phyloP scores from a whole-genome alignment of 2,329 filamentous ascomycete genomes.

The Lachnellula cervina region DNA sequence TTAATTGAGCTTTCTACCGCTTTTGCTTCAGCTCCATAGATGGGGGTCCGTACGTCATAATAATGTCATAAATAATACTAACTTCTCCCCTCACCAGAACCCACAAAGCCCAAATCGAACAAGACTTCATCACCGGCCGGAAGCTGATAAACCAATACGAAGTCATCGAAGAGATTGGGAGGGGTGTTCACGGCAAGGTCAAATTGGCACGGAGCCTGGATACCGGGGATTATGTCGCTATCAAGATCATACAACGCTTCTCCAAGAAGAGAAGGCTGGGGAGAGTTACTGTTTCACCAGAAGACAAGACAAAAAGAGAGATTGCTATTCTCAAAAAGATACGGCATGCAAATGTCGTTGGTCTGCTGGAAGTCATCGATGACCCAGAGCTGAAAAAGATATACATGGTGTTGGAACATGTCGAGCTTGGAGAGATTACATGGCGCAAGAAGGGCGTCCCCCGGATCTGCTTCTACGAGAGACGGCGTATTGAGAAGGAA shows the following conservation, averaged over 20 bases:
- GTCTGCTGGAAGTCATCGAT: constrained; percentile 92
- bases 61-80: constrained; percentile 11
- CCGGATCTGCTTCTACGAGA: constrained; percentile 79
- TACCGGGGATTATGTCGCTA: constrained; percentile 77
- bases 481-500: constrained; percentile 71
- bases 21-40: background rate
- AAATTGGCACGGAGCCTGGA: constrained; percentile 82
- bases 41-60: background rate
- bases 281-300: constrained; percentile 63
- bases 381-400: constrained; percentile 96
- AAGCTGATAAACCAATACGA: constrained; percentile 98
- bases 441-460: constrained; percentile 88
- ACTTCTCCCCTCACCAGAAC: constrained; percentile 50
- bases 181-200: constrained; percentile 95
- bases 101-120: constrained; percentile 85
- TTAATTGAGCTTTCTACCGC: background rate
- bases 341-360: constrained; percentile 93
- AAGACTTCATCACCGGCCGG: constrained; percentile 81
- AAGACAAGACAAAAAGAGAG: constrained; percentile 86
- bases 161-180: constrained; percentile 91
- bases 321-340: constrained; percentile 99
- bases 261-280: constrained; percentile 92
- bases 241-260: constrained; percentile 97
- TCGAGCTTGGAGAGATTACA: constrained; percentile 87
- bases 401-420: constrained; percentile 94